Base-by-base conservation (phyloP, 1,284 basidiomycete species). In the Salmacisia buchloeana region DNA sequence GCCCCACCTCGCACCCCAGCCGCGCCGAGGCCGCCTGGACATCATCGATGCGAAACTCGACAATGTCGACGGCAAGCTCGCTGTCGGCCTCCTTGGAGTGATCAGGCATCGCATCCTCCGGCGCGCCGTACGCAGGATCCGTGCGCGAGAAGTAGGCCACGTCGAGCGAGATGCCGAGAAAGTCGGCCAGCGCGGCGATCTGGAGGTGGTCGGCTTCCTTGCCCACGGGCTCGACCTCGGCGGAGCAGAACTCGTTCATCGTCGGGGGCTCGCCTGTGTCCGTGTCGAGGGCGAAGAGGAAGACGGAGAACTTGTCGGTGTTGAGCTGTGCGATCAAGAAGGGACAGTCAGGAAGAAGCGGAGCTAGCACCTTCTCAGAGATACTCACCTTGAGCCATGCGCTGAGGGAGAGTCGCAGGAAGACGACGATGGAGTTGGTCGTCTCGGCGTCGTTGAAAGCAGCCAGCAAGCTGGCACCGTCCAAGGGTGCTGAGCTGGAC, bases 201-300 rank as follows among this genome's bases (percentile, higher is more conserved):
- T 75, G 73, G 1, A 77, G 62, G 36, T 77, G 75, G 54, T 77
- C 75, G 0, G 75, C 75, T 62, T 77, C 75, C 46, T 71, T 75
- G 2, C 75, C 74, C 38, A 77, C 69, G 0, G 75, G 71, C 23
- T 77, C 75, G 10, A 77, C 73, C 27, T 76, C 70, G 34, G 66
- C 63, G 27, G 68, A 58, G 60, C 72, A 72, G 63, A 77, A 77
- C 13, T 61, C 58, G 21, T 65, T 58, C 73, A 77, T 77, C 13
- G 66, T 66, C 15, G 68, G 67, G 5, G 71, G 61, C 1, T 49
- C 41, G 2, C 46, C 65, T 25, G 59, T 56, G 6, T 36, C 45
- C 2, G 18, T 25, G 18, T 74, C 72, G 36, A 69, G 62, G 23
- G 66, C 63, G 41, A 72, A 70, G 10, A 77, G 60, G 63, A 77